A percentile compares a stretch with the other conserved stretches of the same genome.
Evolutionary conservation across 108 stramenopile species (phyloP).

Genomic region (Craspedostauros australis): DNA sequence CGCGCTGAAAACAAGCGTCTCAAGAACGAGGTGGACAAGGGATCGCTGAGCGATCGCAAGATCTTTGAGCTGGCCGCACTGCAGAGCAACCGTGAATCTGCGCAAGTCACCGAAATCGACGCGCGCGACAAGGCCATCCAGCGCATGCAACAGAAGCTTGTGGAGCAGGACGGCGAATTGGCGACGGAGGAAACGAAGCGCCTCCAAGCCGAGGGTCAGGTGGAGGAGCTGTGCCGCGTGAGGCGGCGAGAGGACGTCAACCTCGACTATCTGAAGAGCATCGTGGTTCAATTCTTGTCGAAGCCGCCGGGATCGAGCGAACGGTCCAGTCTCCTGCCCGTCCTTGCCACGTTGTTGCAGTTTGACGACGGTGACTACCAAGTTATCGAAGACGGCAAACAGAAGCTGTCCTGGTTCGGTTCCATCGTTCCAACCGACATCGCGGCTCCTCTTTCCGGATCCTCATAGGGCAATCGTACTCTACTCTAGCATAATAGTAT

Average conservation of each 20-base stretch:
- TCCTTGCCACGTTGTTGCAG: conserved; percentile 73
- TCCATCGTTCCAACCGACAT: conserved; percentile 56
- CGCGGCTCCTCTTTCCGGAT: too few species aligned
- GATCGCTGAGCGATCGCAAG: conserved; percentile 75
- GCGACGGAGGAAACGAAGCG: conserved; percentile 62
- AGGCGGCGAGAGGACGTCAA: conserved; percentile 83
- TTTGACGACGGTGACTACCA: conserved; percentile 81
- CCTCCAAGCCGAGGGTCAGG: conserved; percentile 60
- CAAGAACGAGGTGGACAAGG: conserved; percentile 82
- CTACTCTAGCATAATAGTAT: too few species aligned
- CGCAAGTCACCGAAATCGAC: conserved; percentile 66
- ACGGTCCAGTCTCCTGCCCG: conserved; percentile 67
- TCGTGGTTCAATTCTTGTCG: conserved; percentile 84
- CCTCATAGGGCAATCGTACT: too few species aligned
- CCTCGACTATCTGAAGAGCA: conserved; percentile 86
- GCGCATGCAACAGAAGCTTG: conserved; percentile 49
- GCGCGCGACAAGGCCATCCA: conserved; percentile 70
- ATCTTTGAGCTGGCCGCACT: conserved; percentile 85
- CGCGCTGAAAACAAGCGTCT: conserved; percentile 62
- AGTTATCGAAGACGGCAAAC: conserved; percentile 79
- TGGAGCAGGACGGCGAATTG: conserved; percentile 63
- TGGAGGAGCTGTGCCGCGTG: conserved; percentile 70
- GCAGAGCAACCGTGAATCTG: conserved; percentile 82
- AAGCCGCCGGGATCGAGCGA: conserved; percentile 84
- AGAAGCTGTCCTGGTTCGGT: conserved; percentile 75